Percentiles rank a stretch among this genome's conserved stretches.
Evolutionary conservation across 345 rosid genomes (phyloP).

Genomic region (Pugionium dolabratum): DNA sequence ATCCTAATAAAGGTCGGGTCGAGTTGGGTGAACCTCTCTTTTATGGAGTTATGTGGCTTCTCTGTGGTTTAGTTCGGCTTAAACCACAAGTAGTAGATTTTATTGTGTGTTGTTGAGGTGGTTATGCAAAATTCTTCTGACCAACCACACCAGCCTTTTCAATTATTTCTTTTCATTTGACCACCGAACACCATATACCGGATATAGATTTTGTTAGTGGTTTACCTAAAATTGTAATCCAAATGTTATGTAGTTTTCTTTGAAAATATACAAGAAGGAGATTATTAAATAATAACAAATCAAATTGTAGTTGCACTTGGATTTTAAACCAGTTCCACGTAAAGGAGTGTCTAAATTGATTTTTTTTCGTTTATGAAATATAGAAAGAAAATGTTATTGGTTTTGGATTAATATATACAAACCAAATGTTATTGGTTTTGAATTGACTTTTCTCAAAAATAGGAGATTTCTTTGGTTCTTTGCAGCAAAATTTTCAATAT

Average conservation of each 20-base stretch:
- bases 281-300: neutral
- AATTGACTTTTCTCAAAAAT: too few species aligned
- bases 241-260: neutral
- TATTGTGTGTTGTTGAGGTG: neutral
- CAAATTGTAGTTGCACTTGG: neutral
- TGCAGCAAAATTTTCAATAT: too few species aligned
- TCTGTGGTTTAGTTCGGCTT: slow-evolving; percentile 37
- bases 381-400: too few species aligned
- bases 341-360: too few species aligned
- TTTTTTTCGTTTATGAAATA: too few species aligned
- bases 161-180: slow-evolving; percentile 9
- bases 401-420: too few species aligned
- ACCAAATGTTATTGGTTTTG: too few species aligned
- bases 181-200: slow-evolving; percentile 21
- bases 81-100: slow-evolving; percentile 24
- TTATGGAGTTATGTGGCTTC: slow-evolving; percentile 32
- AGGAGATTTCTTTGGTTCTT: too few species aligned
- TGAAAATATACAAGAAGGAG: neutral
- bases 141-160: slow-evolving; percentile 36
- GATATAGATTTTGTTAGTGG: slow-evolving; percentile 18
- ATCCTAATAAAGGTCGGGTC: slow-evolving; percentile 11
- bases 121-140: slow-evolving; percentile 36
- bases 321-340: too few species aligned
- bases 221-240: slow-evolving; percentile 31
- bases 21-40: slow-evolving; percentile 38